Base-by-base conservation (phyloP, 2,329 filamentous ascomycete genomes). In the Ascochyta koolunga region DNA sequence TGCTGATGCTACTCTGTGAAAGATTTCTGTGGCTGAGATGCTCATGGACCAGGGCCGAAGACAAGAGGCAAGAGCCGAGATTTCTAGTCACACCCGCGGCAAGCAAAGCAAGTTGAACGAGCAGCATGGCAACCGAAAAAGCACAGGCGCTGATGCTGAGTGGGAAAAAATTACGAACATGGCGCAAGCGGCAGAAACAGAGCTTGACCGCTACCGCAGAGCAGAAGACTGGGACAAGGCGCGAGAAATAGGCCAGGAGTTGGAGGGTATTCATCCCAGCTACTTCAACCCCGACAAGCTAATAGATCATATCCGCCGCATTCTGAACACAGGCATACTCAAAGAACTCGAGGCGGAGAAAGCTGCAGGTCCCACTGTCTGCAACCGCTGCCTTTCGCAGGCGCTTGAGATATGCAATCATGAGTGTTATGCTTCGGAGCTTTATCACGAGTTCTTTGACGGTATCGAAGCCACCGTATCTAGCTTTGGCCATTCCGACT, bases 201-300 rank as follows among this genome's bases (percentile, higher is more conserved):
- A 32, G 25, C 36, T 47, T 9, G 44, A 47, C 6, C 16, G 11
- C 10, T 47, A 21, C 6, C 33, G 44, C 18, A 31, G 44, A 39
- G 35, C 44, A 5, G 44, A 47, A 16, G 35, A 47, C 25, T 47
- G 44, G 44, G 44, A 39, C 35, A 47, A 39, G 22, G 44, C 24
- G n/a, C 35, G 35, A 22, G 25, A 24, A 16, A 15, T 25, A 11
- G 35, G 22, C 11, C 7, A 33, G 8, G n/a, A 39, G 15, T n/a
- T 47, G 8, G 15, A 39, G 6, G 25, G 22, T 4, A 39, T 47
- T 10, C 5, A 39, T 8, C 44, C 44, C 15, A 39, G 25, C 22
- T 47, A 47, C 21, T 47, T 47, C 36, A 19, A 47, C 15, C 15
- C 39, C 11, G 22, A 39, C 19, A 39, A 47, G 19, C 44, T 25